Evolutionary conservation across 345 rosid genomes (phyloP), one percentile per base, ranked within the genome.

Genomic region (Capsella bursapastoris): DNA sequence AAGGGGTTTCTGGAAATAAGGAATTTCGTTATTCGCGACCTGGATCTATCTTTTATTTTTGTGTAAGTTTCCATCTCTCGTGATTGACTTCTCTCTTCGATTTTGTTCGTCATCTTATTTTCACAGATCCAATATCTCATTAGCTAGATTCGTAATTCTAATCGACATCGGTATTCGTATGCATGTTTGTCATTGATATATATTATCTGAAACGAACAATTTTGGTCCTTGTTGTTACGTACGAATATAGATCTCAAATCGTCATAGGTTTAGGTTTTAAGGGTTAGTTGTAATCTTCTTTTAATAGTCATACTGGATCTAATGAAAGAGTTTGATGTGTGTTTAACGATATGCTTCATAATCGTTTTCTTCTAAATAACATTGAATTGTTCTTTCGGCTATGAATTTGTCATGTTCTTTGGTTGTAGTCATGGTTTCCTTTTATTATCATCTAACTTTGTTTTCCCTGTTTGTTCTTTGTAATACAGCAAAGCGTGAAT

Each of bases 401-500:
- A 38, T 41, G 2, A 43, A 1, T 13, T 43, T 15, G 47, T 43
- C 5, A 13, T 12, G 13, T 13, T 27, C 0, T 1, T 0, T 25
- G 0, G 5, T 12, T 52, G 15, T 27, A 12, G 6, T 27, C 9
- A 28, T 47, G 50, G 22, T 13, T 27, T 11, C 2, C 0, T 28
- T 13, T 13, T 13, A 1, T 62, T 5, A 25, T 25, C 41, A 13
- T 25, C 41, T 70, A 4, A 4, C 50, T 0, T 5, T 6, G 5
- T 15, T 44, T 5, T 45, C 25, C 25, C 2, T 57, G 47, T 52
- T 25, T 47, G 14, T 22, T 22, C 25, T 22, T 22, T 13, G 6
- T 3, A 32, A n/a, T 7, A 2, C 70, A 86, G 87, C 75, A 58
- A 62, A 31, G 84, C 58, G 82, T 88, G 98, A 84, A 93, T 93